Evolutionary conservation across 306 rosid genomes (phyloP).

Genomic region (Parietaria judaica): DNA sequence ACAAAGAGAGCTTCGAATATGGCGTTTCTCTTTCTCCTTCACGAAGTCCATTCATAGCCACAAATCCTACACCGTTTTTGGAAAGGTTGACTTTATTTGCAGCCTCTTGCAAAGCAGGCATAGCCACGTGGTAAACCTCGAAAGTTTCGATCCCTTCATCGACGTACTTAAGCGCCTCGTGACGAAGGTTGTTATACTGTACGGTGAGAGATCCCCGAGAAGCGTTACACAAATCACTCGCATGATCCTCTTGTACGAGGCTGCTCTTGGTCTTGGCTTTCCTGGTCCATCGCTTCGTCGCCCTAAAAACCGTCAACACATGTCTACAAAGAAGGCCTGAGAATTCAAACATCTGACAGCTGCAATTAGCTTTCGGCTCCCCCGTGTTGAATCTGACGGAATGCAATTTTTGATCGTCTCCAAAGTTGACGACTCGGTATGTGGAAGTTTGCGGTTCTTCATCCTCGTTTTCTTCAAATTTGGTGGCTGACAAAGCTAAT

Average conservation of each 20-base stretch:
- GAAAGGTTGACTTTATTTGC: not conserved
- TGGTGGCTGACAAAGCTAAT: slow-evolving; percentile 1
- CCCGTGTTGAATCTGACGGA: not conserved
- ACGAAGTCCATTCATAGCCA: not conserved
- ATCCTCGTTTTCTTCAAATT: not conserved
- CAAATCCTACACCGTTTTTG: not conserved
- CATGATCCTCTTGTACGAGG: not conserved
- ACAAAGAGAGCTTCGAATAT: not conserved
- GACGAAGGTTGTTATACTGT: not conserved
- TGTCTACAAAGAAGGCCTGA: slow-evolving; percentile 3
- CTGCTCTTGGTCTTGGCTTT: not conserved
- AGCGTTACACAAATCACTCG: not conserved
- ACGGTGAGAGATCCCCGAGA: not conserved
- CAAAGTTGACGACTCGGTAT: not conserved
- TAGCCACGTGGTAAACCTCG: not conserved
- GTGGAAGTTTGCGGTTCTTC: not conserved
- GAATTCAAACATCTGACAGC: slow-evolving; percentile 5
- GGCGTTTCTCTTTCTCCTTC: not conserved
- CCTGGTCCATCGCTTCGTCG: slow-evolving; percentile 3
- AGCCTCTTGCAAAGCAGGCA: not conserved
- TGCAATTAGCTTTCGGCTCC: not conserved
- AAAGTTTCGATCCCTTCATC: not conserved
- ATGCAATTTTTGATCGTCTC: not conserved
- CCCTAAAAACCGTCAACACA: slow-evolving; percentile 1
- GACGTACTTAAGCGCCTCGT: slow-evolving; percentile 6